phyloP scores from a whole-genome alignment of 2,329 filamentous ascomycete genomes.

The Aspergillus sp. region DNA sequence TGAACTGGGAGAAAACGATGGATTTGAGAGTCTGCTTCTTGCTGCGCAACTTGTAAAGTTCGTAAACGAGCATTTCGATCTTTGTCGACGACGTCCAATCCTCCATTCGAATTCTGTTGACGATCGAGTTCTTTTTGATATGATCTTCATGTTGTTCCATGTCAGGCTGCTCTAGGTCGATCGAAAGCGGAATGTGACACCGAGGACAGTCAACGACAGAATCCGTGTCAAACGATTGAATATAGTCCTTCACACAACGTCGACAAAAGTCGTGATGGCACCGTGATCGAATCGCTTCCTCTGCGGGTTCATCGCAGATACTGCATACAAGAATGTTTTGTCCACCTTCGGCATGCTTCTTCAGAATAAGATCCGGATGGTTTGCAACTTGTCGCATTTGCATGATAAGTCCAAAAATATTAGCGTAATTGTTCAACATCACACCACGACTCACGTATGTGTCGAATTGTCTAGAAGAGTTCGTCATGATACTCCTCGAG shows the following conservation, averaged over 20 bases:
- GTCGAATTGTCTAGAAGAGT: slow-evolving; percentile 83
- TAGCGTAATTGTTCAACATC: slow-evolving; percentile 95
- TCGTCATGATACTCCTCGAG: slow-evolving; percentile 92
- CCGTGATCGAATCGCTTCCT: slow-evolving; percentile 87
- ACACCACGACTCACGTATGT: slow-evolving; percentile 95
- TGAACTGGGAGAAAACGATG: slow-evolving; percentile 97
- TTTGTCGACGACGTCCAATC: slow-evolving; percentile 98
- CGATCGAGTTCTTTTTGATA: slow-evolving; percentile 94
- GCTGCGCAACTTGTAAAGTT: slow-evolving; percentile 86
- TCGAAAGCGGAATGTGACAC: slow-evolving; percentile 85
- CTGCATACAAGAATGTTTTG: slow-evolving; percentile 90
- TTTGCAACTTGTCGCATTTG: slow-evolving; percentile 98
- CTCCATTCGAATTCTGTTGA: slow-evolving; percentile 98
- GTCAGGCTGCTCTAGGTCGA: slow-evolving; percentile 92
- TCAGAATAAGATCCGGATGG: slow-evolving; percentile 89
- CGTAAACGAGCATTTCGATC: slow-evolving; percentile 93
- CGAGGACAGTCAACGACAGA: slow-evolving; percentile 69
- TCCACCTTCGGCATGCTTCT: slow-evolving; percentile 80
- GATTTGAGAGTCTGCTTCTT: slow-evolving; percentile 94
- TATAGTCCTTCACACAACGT: slow-evolving; percentile 74
- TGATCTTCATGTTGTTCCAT: slow-evolving; percentile 85
- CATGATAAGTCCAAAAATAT: slow-evolving; percentile 98
- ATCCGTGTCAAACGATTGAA: slow-evolving; percentile 69
- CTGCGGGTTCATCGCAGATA: slow-evolving; percentile 94
- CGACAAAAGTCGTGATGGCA: slow-evolving; percentile 94